Conservation (phyloP, 2,329 filamentous ascomycete genomes). For the Coniochaeta sp. region DNA sequence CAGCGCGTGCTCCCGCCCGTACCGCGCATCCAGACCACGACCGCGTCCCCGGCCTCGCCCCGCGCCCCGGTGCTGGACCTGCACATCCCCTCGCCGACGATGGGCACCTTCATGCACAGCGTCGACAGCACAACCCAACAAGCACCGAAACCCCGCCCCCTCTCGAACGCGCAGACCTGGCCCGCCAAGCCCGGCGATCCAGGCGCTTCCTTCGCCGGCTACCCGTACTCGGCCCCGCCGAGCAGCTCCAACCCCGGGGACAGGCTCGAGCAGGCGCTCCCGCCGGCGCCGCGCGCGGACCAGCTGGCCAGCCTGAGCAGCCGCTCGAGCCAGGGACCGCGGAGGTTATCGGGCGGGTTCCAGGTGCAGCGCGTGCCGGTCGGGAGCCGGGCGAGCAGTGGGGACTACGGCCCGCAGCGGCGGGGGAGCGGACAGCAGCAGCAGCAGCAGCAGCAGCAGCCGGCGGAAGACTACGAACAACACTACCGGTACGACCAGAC, state of each 20-base stretch:
- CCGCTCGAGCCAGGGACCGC: constrained; percentile 29
- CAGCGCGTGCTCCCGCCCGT: constrained; percentile 11
- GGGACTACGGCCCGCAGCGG: constrained; percentile 10
- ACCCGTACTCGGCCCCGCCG: constrained; percentile 34
- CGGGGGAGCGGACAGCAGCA: not conserved
- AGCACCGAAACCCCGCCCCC: constrained; percentile 11
- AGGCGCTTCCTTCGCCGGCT: constrained; percentile 20
- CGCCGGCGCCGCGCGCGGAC: constrained; percentile 29
- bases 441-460: not conserved
- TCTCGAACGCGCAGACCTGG: constrained; percentile 38
- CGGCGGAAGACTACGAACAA: too few species aligned
- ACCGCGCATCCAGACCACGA: constrained; percentile 12
- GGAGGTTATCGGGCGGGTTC: constrained; percentile 35
- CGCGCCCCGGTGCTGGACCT: constrained; percentile 19
- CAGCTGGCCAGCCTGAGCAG: constrained; percentile 30
- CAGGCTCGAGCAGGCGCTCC: constrained; percentile 25
- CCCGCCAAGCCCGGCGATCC: constrained; percentile 25
- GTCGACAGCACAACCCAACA: constrained; percentile 7
- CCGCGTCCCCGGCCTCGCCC: constrained; percentile 9
- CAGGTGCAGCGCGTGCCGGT: constrained; percentile 33
- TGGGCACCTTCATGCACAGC: constrained; percentile 12
- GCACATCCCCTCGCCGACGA: constrained; percentile 19
- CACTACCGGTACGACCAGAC: too few species aligned
- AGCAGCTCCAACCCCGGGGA: constrained; percentile 22
- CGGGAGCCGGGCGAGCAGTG: constrained; percentile 21